Percentiles rank a stretch among this genome's conserved stretches.
These are phyloP conservation scores for Cucurbita maxima DNA, from an alignment of 306 rosid genomes.

Conservation along the genomic window DNA sequence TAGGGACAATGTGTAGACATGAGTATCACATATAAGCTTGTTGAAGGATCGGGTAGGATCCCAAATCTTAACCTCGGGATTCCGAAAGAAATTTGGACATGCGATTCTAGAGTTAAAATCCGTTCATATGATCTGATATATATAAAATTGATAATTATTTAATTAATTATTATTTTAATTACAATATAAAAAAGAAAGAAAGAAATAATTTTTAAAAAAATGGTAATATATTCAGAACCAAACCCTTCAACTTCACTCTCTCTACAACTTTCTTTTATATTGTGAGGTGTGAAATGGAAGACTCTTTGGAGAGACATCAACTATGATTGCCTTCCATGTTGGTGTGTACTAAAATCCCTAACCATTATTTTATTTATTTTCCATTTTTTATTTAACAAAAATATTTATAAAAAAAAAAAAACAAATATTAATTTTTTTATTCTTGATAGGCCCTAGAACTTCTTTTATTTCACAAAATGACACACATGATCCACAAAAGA, in stretches of 20 bases:
- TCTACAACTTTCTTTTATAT: constrained; percentile 3
- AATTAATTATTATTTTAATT: not conserved
- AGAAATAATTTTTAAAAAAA: not conserved
- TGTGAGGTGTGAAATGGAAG: constrained; percentile 41
- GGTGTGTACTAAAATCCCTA: constrained; percentile 1
- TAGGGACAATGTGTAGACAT: no score
- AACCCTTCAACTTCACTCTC: constrained; percentile 33
- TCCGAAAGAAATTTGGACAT: no score
- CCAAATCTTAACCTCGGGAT: no score
- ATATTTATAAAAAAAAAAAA: not conserved
- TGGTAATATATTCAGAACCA: not conserved
- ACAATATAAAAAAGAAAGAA: not conserved
- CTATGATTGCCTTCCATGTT: constrained; percentile 6
- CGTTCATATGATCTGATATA: no score
- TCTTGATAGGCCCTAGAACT: not conserved
- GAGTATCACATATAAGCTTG: no score
- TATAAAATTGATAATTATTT: no score
- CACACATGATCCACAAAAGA: not conserved
- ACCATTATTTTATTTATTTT: not conserved
- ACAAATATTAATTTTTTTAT: not conserved
- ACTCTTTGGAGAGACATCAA: constrained; percentile 5
- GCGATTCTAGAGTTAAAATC: no score
- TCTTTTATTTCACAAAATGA: not conserved
- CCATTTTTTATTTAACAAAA: not conserved
- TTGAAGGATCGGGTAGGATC: no score